phyloP scores from a whole-genome alignment of 495 filamentous ascomycete species.

The Niebla homalea region DNA sequence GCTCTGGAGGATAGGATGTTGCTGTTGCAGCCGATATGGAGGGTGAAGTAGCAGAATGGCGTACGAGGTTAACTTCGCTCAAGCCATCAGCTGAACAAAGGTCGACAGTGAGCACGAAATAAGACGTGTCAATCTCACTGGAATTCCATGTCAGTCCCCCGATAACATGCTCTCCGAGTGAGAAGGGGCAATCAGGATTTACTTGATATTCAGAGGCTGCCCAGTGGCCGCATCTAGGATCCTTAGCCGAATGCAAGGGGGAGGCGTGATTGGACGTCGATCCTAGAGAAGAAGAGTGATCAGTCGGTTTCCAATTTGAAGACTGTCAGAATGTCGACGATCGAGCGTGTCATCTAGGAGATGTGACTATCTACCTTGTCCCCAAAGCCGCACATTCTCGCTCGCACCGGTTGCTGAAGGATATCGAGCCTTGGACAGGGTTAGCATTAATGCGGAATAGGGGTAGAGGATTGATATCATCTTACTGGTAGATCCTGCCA shows the following conservation, averaged over 20 bases:
- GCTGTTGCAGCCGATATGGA: slow-evolving; percentile 78
- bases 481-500: slow-evolving; percentile 15
- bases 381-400: slow-evolving; percentile 97
- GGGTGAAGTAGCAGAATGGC: slow-evolving; percentile 73
- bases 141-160: slow-evolving; percentile 12
- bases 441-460: neutral
- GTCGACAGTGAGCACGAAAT: slow-evolving; percentile 88
- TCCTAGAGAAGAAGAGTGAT: slow-evolving; percentile 44
- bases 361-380: slow-evolving; percentile 58
- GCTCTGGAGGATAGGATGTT: slow-evolving; percentile 54
- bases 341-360: neutral
- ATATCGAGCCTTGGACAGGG: slow-evolving; percentile 42
- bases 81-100: slow-evolving; percentile 73
- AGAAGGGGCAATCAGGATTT: slow-evolving; percentile 21
- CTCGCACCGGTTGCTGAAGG: slow-evolving; percentile 83
- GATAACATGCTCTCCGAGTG: neutral
- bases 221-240: slow-evolving; percentile 67
- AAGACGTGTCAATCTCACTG: slow-evolving; percentile 69
- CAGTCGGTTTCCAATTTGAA: no score
- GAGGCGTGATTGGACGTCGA: slow-evolving; percentile 88
- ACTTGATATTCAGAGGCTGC: slow-evolving; percentile 85
- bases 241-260: slow-evolving; percentile 78
- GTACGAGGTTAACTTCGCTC: slow-evolving; percentile 89
- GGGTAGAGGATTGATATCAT: neutral
- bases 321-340: no score